A percentile compares a stretch with the other conserved stretches of the same genome.
These are phyloP conservation scores for Fusarium piperis DNA, from an alignment of 2,329 filamentous ascomycete species.

Conservation along the genomic window DNA sequence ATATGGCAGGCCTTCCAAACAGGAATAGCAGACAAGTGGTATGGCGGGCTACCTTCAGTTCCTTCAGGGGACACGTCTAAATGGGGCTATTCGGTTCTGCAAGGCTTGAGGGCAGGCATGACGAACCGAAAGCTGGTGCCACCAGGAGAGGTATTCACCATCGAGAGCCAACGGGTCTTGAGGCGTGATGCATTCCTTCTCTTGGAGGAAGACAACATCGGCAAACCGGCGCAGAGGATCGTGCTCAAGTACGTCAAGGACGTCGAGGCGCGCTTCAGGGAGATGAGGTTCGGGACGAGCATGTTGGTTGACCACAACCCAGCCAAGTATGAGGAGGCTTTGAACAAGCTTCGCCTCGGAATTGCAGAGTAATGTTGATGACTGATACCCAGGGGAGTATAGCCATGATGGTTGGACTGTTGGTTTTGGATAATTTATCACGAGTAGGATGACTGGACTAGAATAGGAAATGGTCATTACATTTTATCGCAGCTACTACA, in stretches of 20 bases:
- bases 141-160: constrained; percentile 78
- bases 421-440: neutral
- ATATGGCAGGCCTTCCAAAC: constrained; percentile 73
- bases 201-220: constrained; percentile 60
- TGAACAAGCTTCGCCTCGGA: constrained; percentile 67
- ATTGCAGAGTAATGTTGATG: constrained; percentile 48
- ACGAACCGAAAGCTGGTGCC: constrained; percentile 75
- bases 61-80: constrained; percentile 66
- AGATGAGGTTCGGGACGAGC: constrained; percentile 75
- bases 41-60: constrained; percentile 52
- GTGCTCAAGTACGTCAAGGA: constrained; percentile 77
- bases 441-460: neutral
- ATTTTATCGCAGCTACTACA: neutral
- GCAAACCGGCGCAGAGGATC: constrained; percentile 72
- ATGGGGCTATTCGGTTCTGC: constrained; percentile 75
- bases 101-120: constrained; percentile 74
- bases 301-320: constrained; percentile 83
- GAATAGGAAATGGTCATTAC: neutral
- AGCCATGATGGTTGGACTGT: neutral
- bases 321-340: constrained; percentile 75
- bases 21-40: constrained; percentile 71
- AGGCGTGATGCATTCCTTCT: constrained; percentile 71
- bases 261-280: constrained; percentile 75
- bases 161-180: constrained; percentile 75
- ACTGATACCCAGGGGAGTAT: constrained; percentile 9